Percentiles rank a stretch among this genome's conserved stretches.
phyloP scores from a whole-genome alignment of 768 basidiomycete genomes.

The Naganishia onofrii region DNA sequence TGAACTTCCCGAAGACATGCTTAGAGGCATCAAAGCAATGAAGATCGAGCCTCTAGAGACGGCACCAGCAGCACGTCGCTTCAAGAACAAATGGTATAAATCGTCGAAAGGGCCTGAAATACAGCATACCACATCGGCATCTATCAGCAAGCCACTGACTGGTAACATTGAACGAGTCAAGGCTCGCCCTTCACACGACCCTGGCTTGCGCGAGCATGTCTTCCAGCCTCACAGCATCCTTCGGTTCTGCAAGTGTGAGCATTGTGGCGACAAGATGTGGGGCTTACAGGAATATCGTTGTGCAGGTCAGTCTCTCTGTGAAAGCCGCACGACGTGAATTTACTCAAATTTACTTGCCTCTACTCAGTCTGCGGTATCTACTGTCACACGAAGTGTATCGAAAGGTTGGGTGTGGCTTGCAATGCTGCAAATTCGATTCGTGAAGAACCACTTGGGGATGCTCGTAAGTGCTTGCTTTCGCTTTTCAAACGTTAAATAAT shows the following conservation, averaged over 20 bases:
- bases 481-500: background rate
- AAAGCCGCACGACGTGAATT: background rate
- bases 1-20: slow-evolving; percentile 53
- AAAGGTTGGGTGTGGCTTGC: slow-evolving; percentile 67
- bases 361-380: slow-evolving; percentile 72
- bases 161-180: slow-evolving; percentile 34
- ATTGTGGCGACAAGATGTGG: slow-evolving; percentile 98
- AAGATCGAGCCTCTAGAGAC: slow-evolving; percentile 43
- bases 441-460: slow-evolving; percentile 29
- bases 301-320: slow-evolving; percentile 61
- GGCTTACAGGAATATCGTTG: slow-evolving; percentile 86
- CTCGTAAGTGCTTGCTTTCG: slow-evolving; percentile 32
- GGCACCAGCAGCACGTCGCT: slow-evolving; percentile 50
- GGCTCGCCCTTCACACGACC: slow-evolving; percentile 44
- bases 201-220: slow-evolving; percentile 62
- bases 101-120: slow-evolving; percentile 50
- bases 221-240: slow-evolving; percentile 87
- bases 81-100: slow-evolving; percentile 54
- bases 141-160: slow-evolving; percentile 47
- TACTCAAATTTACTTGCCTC: background rate
- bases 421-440: slow-evolving; percentile 50
- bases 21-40: slow-evolving; percentile 49
- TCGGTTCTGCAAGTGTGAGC: slow-evolving; percentile 86
- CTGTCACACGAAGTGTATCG: slow-evolving; percentile 81
- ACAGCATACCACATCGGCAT: slow-evolving; percentile 40